Base-by-base conservation (phyloP, 1,284 basidiomycete genomes). In the Cutaneotrichosporon sp. region DNA sequence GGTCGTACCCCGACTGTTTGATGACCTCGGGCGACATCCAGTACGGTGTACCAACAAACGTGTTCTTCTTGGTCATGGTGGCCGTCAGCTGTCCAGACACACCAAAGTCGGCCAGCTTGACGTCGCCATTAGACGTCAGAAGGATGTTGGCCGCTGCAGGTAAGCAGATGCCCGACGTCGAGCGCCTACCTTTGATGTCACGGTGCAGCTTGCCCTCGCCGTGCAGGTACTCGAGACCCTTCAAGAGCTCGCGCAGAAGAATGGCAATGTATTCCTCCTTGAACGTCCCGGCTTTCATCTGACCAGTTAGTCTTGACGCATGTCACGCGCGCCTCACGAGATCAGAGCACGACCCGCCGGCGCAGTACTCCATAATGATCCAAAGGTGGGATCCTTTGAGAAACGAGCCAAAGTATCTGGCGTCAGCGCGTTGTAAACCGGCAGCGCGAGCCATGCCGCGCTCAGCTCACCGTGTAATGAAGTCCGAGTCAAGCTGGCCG, bases 21-120 rank as follows among this genome's bases (percentile, higher is more conserved):
- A 99, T 97, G 20, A 98, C 94, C 73, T 99, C 94, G 8, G 94
- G 94, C 20, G 90, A 92, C 94, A 99, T 99, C 92, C 92, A 96
- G 70, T 93, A 94, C 2, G 90, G 90, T 14, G 93, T 94, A 26
- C 94, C 90, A 47, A 97, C 93, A 70, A 97, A 97, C 0, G 92
- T 97, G 66, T 97, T 97, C 81, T 97, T 97, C 83, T 96, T 96
- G n/a, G 91, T 91, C 52, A 96, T 80, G 0, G 91, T 96, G 3
- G 90, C 89, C 38, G 92, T 97, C 21, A 99, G 81, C 70, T 98
- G 96, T n/a, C 94, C 94, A 2, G 92, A 96, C 3, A 99, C 94
- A 69, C 94, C 94, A 71, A 99, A 99, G 73, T 99, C 94, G 52
- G 96, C 94, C 23, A 99, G 80, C 74, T 98, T 98, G 68, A 99